Conservation (phyloP, 169 alveolate genomes). For the Neospora caninum region DNA sequence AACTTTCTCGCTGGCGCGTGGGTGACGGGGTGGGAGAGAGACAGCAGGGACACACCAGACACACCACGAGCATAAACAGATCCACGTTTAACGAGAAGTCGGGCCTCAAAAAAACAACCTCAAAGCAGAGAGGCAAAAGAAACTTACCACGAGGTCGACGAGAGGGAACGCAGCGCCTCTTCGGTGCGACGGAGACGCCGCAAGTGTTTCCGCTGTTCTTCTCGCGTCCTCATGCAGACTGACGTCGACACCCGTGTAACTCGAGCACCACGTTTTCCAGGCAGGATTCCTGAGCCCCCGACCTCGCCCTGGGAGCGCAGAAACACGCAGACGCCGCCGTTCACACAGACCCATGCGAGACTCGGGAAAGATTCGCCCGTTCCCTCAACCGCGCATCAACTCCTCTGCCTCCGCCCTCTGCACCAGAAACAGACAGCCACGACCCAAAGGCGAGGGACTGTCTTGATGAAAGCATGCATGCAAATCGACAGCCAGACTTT, state of each 20-base stretch:
- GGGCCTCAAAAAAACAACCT: not conserved
- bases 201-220: not conserved
- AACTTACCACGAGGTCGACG: not conserved
- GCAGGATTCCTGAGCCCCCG: not conserved
- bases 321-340: too few relatives aligned
- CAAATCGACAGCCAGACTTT: not conserved
- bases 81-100: not conserved
- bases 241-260: slow-evolving; percentile 19
- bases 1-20: too few relatives aligned
- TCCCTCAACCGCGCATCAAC: not conserved
- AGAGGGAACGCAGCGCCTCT: not conserved
- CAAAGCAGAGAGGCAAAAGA: too few relatives aligned
- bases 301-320: not conserved
- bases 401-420: too few relatives aligned
- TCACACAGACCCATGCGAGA: too few relatives aligned
- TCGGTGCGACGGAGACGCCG: not conserved
- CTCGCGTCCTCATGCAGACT: not conserved
- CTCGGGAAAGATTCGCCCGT: too few relatives aligned
- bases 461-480: not conserved
- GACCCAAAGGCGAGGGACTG: too few relatives aligned
- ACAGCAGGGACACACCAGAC: too few relatives aligned
- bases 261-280: not conserved
- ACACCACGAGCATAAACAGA: too few relatives aligned
- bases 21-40: too few relatives aligned
- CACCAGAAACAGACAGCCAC: too few relatives aligned